phyloP scores from a whole-genome alignment of 129 eudicot species.

The Tagetes erecta region DNA sequence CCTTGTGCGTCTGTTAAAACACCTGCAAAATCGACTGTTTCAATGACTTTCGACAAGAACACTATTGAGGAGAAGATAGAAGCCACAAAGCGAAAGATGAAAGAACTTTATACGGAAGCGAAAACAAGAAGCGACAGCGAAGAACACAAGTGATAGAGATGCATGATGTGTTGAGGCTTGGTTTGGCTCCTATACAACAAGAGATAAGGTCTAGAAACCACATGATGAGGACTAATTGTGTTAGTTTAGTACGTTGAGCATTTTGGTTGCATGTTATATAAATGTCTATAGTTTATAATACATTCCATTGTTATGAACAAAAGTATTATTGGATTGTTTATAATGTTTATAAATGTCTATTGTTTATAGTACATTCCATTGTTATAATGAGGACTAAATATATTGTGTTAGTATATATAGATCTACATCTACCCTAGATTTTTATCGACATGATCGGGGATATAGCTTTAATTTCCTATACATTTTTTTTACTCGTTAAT shows the following conservation, averaged over 20 bases:
- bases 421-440: too few species aligned
- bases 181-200: neutral
- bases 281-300: too few species aligned
- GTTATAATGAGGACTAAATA: too few species aligned
- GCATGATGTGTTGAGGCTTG: neutral
- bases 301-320: too few species aligned
- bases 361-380: too few species aligned
- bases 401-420: too few species aligned
- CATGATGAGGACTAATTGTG: neutral
- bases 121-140: neutral
- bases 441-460: too few species aligned
- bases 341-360: too few species aligned
- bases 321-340: too few species aligned
- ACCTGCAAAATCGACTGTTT: neutral
- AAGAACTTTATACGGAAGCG: neutral
- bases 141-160: slow-evolving; percentile 14
- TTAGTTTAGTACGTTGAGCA: neutral
- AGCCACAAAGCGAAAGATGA: slow-evolving; percentile 18
- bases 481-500: too few species aligned
- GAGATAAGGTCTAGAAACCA: neutral
- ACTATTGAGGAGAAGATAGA: neutral
- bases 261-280: too few species aligned
- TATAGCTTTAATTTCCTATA: too few species aligned
- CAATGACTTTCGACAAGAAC: neutral
- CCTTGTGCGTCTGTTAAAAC: neutral